Conservation (phyloP, 331 rosid genomes). For the Telfairia occidentalis region DNA sequence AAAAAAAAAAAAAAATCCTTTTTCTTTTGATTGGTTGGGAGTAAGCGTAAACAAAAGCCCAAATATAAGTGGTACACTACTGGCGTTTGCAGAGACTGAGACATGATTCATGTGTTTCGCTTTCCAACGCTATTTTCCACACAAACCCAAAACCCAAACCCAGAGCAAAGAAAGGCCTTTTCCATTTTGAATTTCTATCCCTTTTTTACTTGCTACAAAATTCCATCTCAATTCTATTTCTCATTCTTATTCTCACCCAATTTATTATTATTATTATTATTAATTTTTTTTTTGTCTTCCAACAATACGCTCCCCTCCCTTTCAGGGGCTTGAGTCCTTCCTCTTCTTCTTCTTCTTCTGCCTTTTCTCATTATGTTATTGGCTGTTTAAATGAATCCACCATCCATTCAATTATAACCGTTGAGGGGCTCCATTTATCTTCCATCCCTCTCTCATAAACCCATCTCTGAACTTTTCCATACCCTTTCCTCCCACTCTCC, state of each 20-base stretch:
- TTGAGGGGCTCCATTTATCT: background rate
- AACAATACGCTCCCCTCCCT: background rate
- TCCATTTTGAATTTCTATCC: background rate
- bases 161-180: background rate
- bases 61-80: background rate
- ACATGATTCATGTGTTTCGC: background rate
- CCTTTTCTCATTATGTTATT: background rate
- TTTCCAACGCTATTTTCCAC: slow-evolving; percentile 7
- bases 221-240: too few species aligned
- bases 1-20: too few species aligned
- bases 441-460: background rate
- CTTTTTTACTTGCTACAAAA: too few species aligned
- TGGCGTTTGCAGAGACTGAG: background rate
- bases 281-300: background rate
- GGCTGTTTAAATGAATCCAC: background rate
- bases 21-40: too few species aligned
- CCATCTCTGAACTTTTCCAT: background rate
- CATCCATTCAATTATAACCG: background rate
- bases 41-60: background rate
- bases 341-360: background rate
- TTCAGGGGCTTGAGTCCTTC: background rate
- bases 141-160: background rate
- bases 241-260: too few species aligned
- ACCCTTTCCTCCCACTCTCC: slow-evolving; percentile 5
- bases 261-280: too few species aligned